Percentiles rank a stretch among this genome's conserved stretches.
These are phyloP conservation scores for Botrytis tulipae DNA, from an alignment of 2,329 filamentous ascomycete genomes.

Conservation along the genomic window DNA sequence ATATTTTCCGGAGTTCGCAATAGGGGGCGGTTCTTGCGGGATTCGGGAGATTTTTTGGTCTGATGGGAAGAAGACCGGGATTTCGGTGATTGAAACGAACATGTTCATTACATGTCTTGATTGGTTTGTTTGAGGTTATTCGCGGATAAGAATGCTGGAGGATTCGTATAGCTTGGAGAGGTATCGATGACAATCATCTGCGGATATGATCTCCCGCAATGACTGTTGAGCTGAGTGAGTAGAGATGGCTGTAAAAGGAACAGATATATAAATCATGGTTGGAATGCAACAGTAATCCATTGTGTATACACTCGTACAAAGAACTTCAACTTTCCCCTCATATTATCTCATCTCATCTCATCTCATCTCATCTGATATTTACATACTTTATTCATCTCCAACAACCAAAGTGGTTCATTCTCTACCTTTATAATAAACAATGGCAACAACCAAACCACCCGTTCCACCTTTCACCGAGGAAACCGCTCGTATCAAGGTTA, in stretches of 20 bases:
- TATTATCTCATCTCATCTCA: not conserved
- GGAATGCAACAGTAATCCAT: not conserved
- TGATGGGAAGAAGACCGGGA: not conserved
- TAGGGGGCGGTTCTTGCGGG: not conserved
- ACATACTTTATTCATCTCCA: not conserved
- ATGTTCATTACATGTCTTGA: not conserved
- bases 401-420: not conserved
- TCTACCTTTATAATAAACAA: not conserved
- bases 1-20: not conserved
- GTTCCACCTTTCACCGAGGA: conserved; percentile 74
- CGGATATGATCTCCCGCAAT: not conserved
- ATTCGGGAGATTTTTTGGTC: not conserved
- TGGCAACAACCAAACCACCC: conserved; percentile 41
- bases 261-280: not conserved
- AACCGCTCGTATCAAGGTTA: conserved; percentile 73
- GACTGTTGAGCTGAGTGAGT: not conserved
- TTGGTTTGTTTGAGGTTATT: not conserved
- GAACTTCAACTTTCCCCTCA: not conserved
- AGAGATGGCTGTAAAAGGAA: not conserved
- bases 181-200: not conserved
- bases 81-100: not conserved
- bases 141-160: not conserved
- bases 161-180: not conserved
- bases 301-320: not conserved
- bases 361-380: not conserved